phyloP scores from a whole-genome alignment of 805 yeast genomes.

The Lachancea dasiensis region DNA sequence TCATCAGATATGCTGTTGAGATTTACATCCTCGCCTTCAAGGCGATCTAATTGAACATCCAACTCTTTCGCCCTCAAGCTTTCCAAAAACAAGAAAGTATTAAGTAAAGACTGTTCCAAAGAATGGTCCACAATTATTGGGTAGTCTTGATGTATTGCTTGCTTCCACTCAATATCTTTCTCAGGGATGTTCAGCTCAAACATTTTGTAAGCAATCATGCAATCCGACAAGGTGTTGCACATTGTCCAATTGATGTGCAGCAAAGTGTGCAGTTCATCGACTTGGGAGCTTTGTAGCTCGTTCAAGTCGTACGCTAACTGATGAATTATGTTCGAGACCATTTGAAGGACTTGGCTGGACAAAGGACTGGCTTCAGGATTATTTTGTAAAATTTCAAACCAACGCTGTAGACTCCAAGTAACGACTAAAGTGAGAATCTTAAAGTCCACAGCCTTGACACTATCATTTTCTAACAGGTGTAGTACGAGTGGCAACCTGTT shows the following conservation, averaged over 20 bases:
- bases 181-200: constrained; percentile 27
- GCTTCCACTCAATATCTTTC: constrained; percentile 20
- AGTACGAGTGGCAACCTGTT: constrained; percentile 13
- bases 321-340: constrained; percentile 11
- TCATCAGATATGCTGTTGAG: constrained; percentile 16
- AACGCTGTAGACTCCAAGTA: constrained; percentile 28
- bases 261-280: background rate
- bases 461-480: constrained; percentile 10
- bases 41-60: constrained; percentile 20
- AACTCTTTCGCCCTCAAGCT: constrained; percentile 20
- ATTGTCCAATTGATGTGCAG: constrained; percentile 14
- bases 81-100: constrained; percentile 26
- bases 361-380: constrained; percentile 5
- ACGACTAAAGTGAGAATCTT: constrained; percentile 23
- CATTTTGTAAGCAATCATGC: constrained; percentile 22
- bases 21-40: constrained; percentile 25
- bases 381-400: constrained; percentile 23
- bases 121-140: constrained; percentile 14
- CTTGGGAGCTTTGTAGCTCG: constrained; percentile 7
- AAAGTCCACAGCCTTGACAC: constrained; percentile 19
- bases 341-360: constrained; percentile 4
- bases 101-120: constrained; percentile 10
- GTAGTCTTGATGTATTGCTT: constrained; percentile 14
- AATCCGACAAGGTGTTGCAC: constrained; percentile 24
- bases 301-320: constrained; percentile 14